Evolutionary conservation across 192 early-diverging fungal genomes (phyloP), one percentile per base, ranked within the genome.

Genomic region (Gryganskiella cystojenkinii): DNA sequence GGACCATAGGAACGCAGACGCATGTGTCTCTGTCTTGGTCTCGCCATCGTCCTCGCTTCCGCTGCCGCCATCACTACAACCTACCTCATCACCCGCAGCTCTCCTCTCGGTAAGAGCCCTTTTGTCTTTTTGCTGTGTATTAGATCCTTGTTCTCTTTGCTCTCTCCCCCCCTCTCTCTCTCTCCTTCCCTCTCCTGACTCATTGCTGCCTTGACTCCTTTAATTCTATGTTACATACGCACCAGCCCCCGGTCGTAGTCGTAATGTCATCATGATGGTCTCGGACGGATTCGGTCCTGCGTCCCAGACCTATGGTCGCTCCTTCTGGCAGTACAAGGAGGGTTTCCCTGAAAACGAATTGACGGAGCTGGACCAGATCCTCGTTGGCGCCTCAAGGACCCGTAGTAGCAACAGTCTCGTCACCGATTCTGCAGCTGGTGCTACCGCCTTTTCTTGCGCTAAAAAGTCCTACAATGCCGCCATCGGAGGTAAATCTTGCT

Each of bases 391-490:
- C n/a, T 95, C 94, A 15, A 91, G 98, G 35, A 99, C 98, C 14
- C 85, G 93, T 31, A 93, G 91, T 47, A 89, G 87, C 42, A 64
- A 70, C 78, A 92, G 92, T 37, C 83, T 98, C 19, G 86, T 99
- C 4, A 98, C 98, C 0, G 98, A 99, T 80, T 95, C 93, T 45
- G 98, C 98, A 14, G 96, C 98, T 33, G 98, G 98, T 3, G 98
- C 97, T 0, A 99, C 98, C 0, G 98, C 98, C 0, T 98, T 95
- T 70, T 85, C 95, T 11, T 98, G 97, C 80, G 90, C 82, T 8
- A 64, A 90, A 25, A 99, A 99, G 85, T 87, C 95, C 0, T 98
- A 96, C 82, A 99, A 99, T 70, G 94, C 89, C 19, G 98, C 94
- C 4, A 94, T 99, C 67, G 95, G 80, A 62, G 95, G 96, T 80